Evolutionary conservation across 2,329 filamentous ascomycete genomes (phyloP).

Genomic region (Shiraia bambusicola): DNA sequence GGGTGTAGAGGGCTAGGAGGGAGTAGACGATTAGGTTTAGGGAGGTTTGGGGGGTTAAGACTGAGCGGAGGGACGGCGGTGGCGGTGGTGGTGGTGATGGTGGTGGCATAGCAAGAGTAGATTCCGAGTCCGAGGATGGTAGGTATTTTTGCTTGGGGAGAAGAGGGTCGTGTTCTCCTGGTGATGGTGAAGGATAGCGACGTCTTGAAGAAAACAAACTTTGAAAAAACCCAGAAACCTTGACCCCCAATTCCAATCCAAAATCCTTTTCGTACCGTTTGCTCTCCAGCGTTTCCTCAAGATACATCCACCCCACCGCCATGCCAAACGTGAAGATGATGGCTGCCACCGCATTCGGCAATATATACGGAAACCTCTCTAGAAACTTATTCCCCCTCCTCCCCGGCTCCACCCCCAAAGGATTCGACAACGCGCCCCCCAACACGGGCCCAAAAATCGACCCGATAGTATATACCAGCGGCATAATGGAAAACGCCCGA

Average conservation of each 20-base stretch:
- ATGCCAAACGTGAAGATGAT: constrained; percentile 78
- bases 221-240: constrained; percentile 51
- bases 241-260: constrained; percentile 71
- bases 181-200: no score
- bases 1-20: constrained; percentile 76
- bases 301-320: constrained; percentile 71
- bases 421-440: constrained; percentile 82
- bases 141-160: constrained; percentile 29
- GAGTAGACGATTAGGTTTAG: constrained; percentile 78
- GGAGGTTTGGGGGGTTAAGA: constrained; percentile 72
- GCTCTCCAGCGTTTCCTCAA: constrained; percentile 80
- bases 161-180: constrained; percentile 39
- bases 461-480: constrained; percentile 83
- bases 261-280: constrained; percentile 70
- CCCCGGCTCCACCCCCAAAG: constrained; percentile 70
- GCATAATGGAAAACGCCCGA: constrained; percentile 89
- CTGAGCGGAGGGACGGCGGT: no score
- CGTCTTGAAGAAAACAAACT: no score
- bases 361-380: constrained; percentile 73
- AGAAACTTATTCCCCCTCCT: constrained; percentile 67
- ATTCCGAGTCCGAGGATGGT: no score
- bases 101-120: no score
- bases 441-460: constrained; percentile 83
- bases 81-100: no score
- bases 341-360: constrained; percentile 80